Conservation (phyloP, 768 basidiomycete genomes). For the Saitozyma podzolica region DNA sequence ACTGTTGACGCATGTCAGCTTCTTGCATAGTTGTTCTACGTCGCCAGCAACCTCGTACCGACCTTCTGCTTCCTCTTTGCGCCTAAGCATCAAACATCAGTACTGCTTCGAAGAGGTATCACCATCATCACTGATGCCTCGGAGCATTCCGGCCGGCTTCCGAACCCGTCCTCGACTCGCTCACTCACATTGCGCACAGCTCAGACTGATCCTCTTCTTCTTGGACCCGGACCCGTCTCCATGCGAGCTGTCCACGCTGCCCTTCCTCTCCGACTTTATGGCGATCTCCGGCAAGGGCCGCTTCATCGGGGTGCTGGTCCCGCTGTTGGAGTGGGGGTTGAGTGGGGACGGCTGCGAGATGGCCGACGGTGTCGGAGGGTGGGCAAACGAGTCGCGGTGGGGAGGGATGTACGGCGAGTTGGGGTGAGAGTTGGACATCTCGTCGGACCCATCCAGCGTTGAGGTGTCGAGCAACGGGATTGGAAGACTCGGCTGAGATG, state of each 20-base stretch:
- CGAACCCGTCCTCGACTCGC: too few relatives aligned
- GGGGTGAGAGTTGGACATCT: too few relatives aligned
- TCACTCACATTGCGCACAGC: constrained; percentile 44
- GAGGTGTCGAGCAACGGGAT: too few relatives aligned
- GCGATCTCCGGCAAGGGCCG: constrained; percentile 12
- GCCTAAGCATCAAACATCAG: constrained; percentile 22
- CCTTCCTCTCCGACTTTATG: constrained; percentile 17
- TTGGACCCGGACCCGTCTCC: constrained; percentile 14
- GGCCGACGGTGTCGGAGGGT: constrained; percentile 1
- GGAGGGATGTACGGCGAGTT: too few relatives aligned
- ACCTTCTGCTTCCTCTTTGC: constrained; percentile 49
- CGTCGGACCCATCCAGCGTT: too few relatives aligned
- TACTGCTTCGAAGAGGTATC: background rate
- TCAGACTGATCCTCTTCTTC: constrained; percentile 48
- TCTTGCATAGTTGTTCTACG: background rate
- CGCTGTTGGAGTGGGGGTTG: too few relatives aligned
- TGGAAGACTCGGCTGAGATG: too few relatives aligned
- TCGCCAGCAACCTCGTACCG: constrained; percentile 1
- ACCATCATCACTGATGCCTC: too few relatives aligned
- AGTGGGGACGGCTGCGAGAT: background rate
- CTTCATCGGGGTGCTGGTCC: constrained; percentile 10
- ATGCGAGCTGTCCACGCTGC: constrained; percentile 16
- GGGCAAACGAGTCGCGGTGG: background rate
- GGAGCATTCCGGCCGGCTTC: too few relatives aligned
- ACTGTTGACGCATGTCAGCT: constrained; percentile 29